These are phyloP conservation scores for Blastobotrys persicus DNA, from an alignment of 1,139 yeast species.

Conservation along the genomic window DNA sequence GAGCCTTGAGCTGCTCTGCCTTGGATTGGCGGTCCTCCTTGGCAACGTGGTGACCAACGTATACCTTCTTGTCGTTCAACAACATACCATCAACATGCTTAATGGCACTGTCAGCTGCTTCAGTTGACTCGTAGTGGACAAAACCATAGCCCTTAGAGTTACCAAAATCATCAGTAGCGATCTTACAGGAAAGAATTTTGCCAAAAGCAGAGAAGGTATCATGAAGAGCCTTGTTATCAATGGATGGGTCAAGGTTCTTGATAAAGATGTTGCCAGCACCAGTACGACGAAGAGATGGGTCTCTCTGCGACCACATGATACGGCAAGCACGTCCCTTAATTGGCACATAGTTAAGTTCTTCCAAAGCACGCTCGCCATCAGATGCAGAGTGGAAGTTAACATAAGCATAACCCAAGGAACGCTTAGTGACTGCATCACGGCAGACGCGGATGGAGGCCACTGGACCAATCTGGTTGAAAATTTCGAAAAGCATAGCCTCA, in stretches of 20 bases:
- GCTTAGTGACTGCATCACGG: conserved; percentile 97
- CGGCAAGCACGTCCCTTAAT: conserved; percentile 98
- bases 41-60: conserved; percentile 91
- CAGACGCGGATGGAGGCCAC: conserved; percentile 97
- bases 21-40: conserved; percentile 95
- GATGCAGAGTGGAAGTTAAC: conserved; percentile 89
- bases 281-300: conserved; percentile 91
- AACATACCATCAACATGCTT: conserved; percentile 98
- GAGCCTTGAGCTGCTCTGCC: conserved; percentile 86
- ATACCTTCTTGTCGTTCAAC: conserved; percentile 94
- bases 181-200: conserved; percentile 92
- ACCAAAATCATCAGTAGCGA: conserved; percentile 92
- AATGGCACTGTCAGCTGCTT: conserved; percentile 92
- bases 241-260: conserved; percentile 97
- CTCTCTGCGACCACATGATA: conserved; percentile 99
- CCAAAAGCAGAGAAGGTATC: conserved; percentile 98
- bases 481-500: conserved; percentile 92
- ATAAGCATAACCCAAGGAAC: conserved; percentile 97
- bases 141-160: conserved; percentile 95
- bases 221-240: conserved; percentile 97
- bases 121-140: conserved; percentile 93
- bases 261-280: conserved; percentile 97
- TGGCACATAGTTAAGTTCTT: conserved; percentile 89
- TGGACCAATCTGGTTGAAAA: conserved; percentile 93
- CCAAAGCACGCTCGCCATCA: conserved; percentile 94